Percentiles rank a stretch among this genome's conserved stretches.
phyloP scores from a whole-genome alignment of 2,329 filamentous ascomycete genomes.

The Exophiala spinifera region DNA sequence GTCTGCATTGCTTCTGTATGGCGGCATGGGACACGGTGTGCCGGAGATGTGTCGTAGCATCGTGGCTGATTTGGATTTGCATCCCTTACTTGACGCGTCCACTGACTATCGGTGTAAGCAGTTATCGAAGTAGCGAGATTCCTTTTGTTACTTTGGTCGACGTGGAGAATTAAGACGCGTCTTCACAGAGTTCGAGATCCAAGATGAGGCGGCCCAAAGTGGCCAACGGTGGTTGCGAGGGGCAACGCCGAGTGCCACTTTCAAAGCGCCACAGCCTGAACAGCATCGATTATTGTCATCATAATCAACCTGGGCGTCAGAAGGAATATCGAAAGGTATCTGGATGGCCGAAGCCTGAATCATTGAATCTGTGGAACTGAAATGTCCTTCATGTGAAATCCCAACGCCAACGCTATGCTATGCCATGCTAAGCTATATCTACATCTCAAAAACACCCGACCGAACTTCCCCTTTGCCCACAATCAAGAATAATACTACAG shows the following conservation, averaged over 20 bases:
- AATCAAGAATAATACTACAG: slow-evolving; percentile 32
- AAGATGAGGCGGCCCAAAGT: background rate
- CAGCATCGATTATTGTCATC: too few species aligned
- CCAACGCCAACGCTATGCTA: slow-evolving; percentile 20
- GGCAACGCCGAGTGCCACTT: slow-evolving; percentile 4
- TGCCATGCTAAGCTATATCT: slow-evolving; percentile 13
- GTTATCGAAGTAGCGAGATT: too few species aligned
- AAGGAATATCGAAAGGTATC: too few species aligned
- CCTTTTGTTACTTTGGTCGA: background rate
- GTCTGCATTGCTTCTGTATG: background rate
- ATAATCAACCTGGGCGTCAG: too few species aligned
- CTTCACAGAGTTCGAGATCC: background rate
- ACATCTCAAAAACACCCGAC: background rate
- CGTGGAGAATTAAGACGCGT: background rate
- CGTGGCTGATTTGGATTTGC: background rate
- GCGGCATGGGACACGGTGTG: slow-evolving; percentile 21
- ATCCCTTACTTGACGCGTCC: too few species aligned
- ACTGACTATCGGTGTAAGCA: too few species aligned
- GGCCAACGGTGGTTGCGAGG: slow-evolving; percentile 6
- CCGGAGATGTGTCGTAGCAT: slow-evolving; percentile 6
- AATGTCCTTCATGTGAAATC: too few species aligned
- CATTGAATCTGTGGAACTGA: background rate
- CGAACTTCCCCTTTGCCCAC: too few species aligned
- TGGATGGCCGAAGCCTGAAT: background rate
- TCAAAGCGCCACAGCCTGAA: too few species aligned